These are phyloP conservation scores for Ricinus communis DNA, from an alignment of 345 rosid genomes.

Conservation along the genomic window DNA sequence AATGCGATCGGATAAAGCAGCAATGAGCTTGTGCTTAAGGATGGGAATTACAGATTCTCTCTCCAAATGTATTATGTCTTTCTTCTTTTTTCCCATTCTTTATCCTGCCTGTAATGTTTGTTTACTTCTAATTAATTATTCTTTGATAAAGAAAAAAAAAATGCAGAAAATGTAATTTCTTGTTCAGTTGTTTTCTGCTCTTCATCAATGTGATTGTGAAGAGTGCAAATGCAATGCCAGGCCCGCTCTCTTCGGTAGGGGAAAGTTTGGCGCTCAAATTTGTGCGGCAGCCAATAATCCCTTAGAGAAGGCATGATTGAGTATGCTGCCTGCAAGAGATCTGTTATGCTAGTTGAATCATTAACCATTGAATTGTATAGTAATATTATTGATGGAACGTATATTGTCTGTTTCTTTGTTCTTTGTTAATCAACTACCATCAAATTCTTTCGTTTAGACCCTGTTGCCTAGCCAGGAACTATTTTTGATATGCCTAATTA, in stretches of 20 bases:
- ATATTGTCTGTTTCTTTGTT: too few species aligned
- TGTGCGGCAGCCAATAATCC: neutral
- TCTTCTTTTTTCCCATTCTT: slow-evolving; percentile 50
- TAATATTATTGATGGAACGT: too few species aligned
- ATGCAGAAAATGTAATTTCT: neutral
- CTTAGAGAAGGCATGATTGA: neutral
- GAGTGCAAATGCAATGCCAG: neutral
- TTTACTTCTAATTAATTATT: neutral
- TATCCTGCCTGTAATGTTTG: neutral
- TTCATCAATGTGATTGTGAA: too few species aligned
- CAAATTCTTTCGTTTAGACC: too few species aligned
- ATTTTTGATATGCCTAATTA: too few species aligned
- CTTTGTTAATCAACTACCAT: too few species aligned
- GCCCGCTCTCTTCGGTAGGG: slow-evolving; percentile 11
- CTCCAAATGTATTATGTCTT: slow-evolving; percentile 57
- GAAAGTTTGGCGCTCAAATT: neutral
- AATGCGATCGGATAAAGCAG: slow-evolving; percentile 44
- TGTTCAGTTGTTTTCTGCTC: neutral
- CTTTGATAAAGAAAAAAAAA: neutral
- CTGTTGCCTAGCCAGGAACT: too few species aligned
- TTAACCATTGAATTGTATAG: too few species aligned
- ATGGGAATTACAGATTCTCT: slow-evolving; percentile 74
- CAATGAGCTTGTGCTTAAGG: slow-evolving; percentile 55
- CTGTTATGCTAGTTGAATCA: too few species aligned
- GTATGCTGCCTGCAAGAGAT: too few species aligned